Base-by-base conservation (phyloP, 1,139 yeast species). In the Debaryomyces udenii region DNA sequence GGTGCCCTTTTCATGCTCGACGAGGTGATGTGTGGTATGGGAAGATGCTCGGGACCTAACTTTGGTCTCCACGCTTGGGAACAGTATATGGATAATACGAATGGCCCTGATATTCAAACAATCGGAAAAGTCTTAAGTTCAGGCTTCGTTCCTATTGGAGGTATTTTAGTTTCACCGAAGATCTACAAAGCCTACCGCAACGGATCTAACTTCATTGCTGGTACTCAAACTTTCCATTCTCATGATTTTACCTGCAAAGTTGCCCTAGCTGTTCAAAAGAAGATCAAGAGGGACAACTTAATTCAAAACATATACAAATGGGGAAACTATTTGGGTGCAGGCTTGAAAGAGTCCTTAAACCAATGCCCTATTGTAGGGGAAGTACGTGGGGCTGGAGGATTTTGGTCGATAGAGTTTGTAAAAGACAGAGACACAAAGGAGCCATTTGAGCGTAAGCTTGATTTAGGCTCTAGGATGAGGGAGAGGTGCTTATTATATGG, bases 1-100 rank as follows among this genome's bases (percentile, higher is more conserved):
- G 84, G 80, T 46, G 72, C 78, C 28, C 55, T 80, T 41, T 66
- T 80, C 59, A 69, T 75, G 63, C 62, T 78, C 45, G 86, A 80
- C 55, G 85, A 80, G 60, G 83, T 80, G 35, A 80, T 80, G 84
- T 79, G 83, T 57, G 85, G 85, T 39, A 69, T 80, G 41, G 84
- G 84, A 37, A 70, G 85, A 42, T 28, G 28, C 15, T 20, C 28
- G 31, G 56, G 58, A 6, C 59, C 62, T 20, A 59, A 62, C 53
- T 62, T 62, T 13, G 53, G 56, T 4, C 44, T 69, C 62, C 53
- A 76, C 67, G 62, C 78, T 73, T 48, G 78, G 81, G 80, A 76
- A 45, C 53, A 58, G 45, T 52, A 50, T 41, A 77, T 64, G 62
- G 68, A 70, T 18, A 51, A 57, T 4, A 72, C 67, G 34, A 68